Percentiles rank a stretch among this genome's conserved stretches.
Evolutionary conservation across 176 grass and related monocot species (phyloP).

Genomic region (Secale cereale): DNA sequence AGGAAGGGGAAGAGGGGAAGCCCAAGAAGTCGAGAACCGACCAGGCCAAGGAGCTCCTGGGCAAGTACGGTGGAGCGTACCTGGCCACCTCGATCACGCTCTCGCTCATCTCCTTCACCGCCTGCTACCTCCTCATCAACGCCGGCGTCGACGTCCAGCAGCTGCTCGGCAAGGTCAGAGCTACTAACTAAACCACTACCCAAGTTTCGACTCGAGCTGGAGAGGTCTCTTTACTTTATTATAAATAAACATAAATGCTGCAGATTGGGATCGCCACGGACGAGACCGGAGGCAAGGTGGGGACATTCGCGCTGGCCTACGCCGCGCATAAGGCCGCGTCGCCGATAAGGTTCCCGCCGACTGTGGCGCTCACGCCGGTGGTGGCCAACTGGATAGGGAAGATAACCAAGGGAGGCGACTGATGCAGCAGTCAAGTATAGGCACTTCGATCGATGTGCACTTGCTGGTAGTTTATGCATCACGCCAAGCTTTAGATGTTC

Average conservation of each 20-base stretch:
- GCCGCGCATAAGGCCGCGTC: conserved; percentile 92
- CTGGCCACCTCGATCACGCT: conserved; percentile 91
- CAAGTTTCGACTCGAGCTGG: neutral
- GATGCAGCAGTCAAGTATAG: neutral
- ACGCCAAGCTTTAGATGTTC: neutral
- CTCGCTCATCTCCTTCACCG: conserved; percentile 84
- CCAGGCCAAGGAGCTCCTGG: conserved; percentile 87
- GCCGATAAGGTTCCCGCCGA: conserved; percentile 98
- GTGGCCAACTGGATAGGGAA: conserved; percentile 90
- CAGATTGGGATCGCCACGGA: conserved; percentile 71
- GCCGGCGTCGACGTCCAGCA: conserved; percentile 85
- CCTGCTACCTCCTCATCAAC: conserved; percentile 89
- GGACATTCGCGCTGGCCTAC: conserved; percentile 87
- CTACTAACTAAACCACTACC: neutral
- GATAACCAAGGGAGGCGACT: conserved; percentile 41
- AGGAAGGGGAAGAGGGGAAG: conserved; percentile 28
- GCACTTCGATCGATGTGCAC: neutral
- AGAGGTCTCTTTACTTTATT: too few species aligned
- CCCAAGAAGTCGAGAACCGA: conserved; percentile 73
- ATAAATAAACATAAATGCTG: neutral
- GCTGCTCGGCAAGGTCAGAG: conserved; percentile 68
- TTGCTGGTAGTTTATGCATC: neutral
- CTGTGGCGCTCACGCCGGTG: conserved; percentile 84
- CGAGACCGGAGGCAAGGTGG: conserved; percentile 84
- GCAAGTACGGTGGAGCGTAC: conserved; percentile 96